Base-by-base conservation (phyloP, 2,329 filamentous ascomycete genomes). In the Verticillium dahliae region DNA sequence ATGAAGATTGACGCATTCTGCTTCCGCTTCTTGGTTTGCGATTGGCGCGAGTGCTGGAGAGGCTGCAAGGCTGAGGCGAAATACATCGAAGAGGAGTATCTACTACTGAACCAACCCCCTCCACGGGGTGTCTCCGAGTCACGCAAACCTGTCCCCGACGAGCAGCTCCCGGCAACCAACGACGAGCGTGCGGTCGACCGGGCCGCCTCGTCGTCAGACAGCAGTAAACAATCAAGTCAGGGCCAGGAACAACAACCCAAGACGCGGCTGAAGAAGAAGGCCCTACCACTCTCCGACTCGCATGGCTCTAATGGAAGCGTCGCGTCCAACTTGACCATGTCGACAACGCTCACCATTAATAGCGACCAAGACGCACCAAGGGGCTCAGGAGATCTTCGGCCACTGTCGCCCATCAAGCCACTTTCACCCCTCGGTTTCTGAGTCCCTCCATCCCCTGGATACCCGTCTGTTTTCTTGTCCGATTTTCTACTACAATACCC, bases 11-110 rank as follows among this genome's bases (percentile, higher is more conserved):
- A 98, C 70, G 89, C 89, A 1, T 96, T 94, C 73, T 96, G 92
- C 73, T 98, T 98, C 82, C 92, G 93, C 69, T 97, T 97, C 67
- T 81, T 98, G 13, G 93, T 98, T 22, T 91, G 92, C 71, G 90
- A 98, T 72, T 98, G 94, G 94, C 88, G 92, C 68, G 89, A 96
- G 68, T 98, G 94, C 78, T 98, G 94, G 94, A 92, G 95, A 73
- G 94, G 94, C 9, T 98, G 94, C 78, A 92, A 89, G 80, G 96
- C 90, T 13, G 94, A 98, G 75, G 87, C 91, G 65, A 87, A 86
- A 67, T 94, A 85, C 70, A 87, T 92, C 39, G 86, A 90, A 67
- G 81, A 88, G 65, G 88, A 90, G 69, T 89, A 89, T 67, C 76
- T 75, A 65, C 71, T 85, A 2, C 85, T 88, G 60, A 82, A 87